Evolutionary conservation across 352 stramenopile species (phyloP).

Genomic region (Phytopythium delawarense): DNA sequence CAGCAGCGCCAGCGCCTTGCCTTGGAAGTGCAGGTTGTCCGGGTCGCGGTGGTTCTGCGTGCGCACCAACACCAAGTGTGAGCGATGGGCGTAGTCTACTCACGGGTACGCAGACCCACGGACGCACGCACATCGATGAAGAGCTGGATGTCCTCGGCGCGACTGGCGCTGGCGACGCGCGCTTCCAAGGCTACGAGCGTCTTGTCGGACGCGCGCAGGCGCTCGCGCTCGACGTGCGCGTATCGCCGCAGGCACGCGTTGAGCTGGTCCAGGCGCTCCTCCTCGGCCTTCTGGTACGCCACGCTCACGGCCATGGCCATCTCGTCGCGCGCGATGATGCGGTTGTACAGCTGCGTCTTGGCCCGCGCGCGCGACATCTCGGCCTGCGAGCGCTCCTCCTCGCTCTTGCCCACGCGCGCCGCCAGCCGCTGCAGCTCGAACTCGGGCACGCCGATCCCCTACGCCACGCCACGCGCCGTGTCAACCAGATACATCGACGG

Average conservation of each 20-base stretch:
- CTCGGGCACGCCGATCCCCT: slow-evolving; percentile 73
- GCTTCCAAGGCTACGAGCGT: slow-evolving; percentile 54
- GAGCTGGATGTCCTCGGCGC: slow-evolving; percentile 78
- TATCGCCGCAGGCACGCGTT: slow-evolving; percentile 66
- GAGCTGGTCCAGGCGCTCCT: slow-evolving; percentile 78
- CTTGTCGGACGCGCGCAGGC: slow-evolving; percentile 53
- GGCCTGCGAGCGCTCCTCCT: slow-evolving; percentile 58
- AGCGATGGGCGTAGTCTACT: neutral
- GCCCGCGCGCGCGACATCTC: slow-evolving; percentile 49
- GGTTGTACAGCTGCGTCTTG: slow-evolving; percentile 79
- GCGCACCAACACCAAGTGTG: neutral
- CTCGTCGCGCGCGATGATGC: slow-evolving; percentile 78
- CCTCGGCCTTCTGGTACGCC: slow-evolving; percentile 81
- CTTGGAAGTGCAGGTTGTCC: slow-evolving; percentile 87
- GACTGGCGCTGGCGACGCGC: slow-evolving; percentile 57
- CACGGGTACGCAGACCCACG: neutral
- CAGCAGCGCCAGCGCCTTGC: slow-evolving; percentile 77
- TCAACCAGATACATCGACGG: too few relatives aligned
- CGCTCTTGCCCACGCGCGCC: slow-evolving; percentile 44
- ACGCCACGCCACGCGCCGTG: too few relatives aligned
- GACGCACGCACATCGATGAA: slow-evolving; percentile 49
- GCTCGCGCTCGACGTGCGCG: slow-evolving; percentile 73
- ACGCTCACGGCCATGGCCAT: slow-evolving; percentile 89
- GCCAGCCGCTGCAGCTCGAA: slow-evolving; percentile 81
- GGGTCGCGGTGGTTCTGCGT: slow-evolving; percentile 64